A percentile compares a stretch with the other conserved stretches of the same genome.
Conservation (phyloP, 2,329 filamentous ascomycete species). For the Annulohypoxylon truncatum region DNA sequence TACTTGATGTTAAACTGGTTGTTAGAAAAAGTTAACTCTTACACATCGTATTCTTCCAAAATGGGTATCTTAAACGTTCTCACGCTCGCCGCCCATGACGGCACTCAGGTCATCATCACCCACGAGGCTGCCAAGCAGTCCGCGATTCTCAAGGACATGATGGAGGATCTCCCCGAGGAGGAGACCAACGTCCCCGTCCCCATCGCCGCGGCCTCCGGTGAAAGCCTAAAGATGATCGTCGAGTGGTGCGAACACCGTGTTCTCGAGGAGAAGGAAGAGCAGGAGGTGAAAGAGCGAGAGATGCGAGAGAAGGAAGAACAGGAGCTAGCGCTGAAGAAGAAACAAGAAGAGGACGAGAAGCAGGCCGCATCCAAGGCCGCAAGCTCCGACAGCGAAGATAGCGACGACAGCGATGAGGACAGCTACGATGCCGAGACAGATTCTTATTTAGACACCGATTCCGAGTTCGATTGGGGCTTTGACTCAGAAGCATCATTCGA, state of each 20-base stretch:
- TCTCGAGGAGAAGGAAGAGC: constrained; percentile 51
- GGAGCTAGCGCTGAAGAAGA: background rate
- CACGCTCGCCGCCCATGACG: constrained; percentile 3
- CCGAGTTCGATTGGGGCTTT: too few relatives aligned
- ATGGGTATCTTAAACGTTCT: constrained; percentile 6
- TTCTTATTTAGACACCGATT: background rate
- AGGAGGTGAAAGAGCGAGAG: too few relatives aligned
- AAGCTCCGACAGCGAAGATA: too few relatives aligned
- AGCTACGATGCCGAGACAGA: background rate
- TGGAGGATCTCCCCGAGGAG: constrained; percentile 84
- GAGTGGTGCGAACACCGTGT: constrained; percentile 97
- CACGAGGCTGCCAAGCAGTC: constrained; percentile 80
- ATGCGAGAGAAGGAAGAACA: background rate
- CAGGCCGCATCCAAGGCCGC: too few relatives aligned
- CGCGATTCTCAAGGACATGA: constrained; percentile 95
- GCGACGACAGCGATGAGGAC: background rate
- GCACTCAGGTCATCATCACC: background rate
- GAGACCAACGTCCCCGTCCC: constrained; percentile 76
- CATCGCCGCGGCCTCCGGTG: constrained; percentile 90
- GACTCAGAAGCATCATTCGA: too few relatives aligned
- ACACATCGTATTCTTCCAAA: constrained; percentile 2
- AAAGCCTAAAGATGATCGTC: constrained; percentile 90
- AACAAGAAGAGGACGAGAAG: background rate
- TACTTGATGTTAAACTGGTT: background rate
- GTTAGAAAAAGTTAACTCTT: background rate